Base-by-base conservation (phyloP, 2,329 filamentous ascomycete species). In the Aureobasidium namibiae region DNA sequence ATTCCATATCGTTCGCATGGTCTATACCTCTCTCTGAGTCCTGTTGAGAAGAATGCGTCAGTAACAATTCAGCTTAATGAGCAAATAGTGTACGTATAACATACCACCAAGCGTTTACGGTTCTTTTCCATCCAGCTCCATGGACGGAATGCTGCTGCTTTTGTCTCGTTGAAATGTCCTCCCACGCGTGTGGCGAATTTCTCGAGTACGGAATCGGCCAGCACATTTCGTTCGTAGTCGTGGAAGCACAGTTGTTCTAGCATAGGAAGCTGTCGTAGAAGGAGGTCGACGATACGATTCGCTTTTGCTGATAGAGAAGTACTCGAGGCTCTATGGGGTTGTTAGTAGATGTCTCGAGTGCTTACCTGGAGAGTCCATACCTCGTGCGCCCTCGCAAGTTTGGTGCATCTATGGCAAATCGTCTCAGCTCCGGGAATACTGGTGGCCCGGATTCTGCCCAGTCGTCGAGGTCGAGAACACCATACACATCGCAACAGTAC, bases 81-180 rank as follows among this genome's bases (percentile, higher is more conserved):
- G 3, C 18, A 24, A 13, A 23, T 23, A n/a, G 16, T 36, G 21
- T 11, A 10, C n/a, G n/a, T n/a, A n/a, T 24, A 1, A 36, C 46
- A 9, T 49, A 49, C 46, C 4, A 26, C 10, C 14, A 26, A 41
- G 18, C 1, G 3, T 26, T 26, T 49, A 14, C 21, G 21, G 4
- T 52, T 52, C 34, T 52, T 39, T 26, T 38, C 33, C 34, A 52
- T 38, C 48, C 48, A 52, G n/a, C 14, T n/a, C 48, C 48, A 52
- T 3, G 34, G 34, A 1, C 48, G 48, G 23, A 38, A 39, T n/a
- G 48, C 16, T 18, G 21, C 10, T 26, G 48, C 33, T 39, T 52
- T 16, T 1, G 3, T 26, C 21, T 38, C 23, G 6, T 52, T 52
- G 34, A 39, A 52, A 6, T 16, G 21, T 1, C 48, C 48, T 18